phyloP scores from a whole-genome alignment of 345 rosid genomes.

The Clarkia xantiana region DNA sequence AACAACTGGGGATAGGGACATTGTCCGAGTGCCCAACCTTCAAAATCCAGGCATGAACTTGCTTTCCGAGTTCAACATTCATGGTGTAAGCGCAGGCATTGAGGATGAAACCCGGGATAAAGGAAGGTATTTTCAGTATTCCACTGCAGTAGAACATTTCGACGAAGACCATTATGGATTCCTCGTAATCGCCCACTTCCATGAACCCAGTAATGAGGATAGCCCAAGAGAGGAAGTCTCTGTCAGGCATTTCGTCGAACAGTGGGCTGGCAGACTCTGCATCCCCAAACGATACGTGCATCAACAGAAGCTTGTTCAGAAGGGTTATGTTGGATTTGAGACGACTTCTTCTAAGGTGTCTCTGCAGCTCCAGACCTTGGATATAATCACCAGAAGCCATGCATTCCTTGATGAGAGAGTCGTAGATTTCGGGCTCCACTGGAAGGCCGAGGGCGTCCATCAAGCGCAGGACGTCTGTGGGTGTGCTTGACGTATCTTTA shows the following conservation, averaged over 20 bases:
- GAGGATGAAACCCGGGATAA: slow-evolving; percentile 30
- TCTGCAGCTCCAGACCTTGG: slow-evolving; percentile 35
- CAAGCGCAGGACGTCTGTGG: slow-evolving; percentile 32
- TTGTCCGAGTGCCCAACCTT: slow-evolving; percentile 30
- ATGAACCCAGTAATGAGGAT: slow-evolving; percentile 31
- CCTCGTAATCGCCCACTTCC: slow-evolving; percentile 24
- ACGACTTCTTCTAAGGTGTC: slow-evolving; percentile 20
- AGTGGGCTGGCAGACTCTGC: slow-evolving; percentile 28
- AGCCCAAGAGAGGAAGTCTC: slow-evolving; percentile 47
- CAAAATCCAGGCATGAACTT: slow-evolving; percentile 47
- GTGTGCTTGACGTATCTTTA: slow-evolving; percentile 7
- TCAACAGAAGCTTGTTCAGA: slow-evolving; percentile 31
- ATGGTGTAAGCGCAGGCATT: slow-evolving; percentile 33
- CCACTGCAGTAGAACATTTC: slow-evolving; percentile 17
- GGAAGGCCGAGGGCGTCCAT: slow-evolving; percentile 40
- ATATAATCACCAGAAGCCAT: slow-evolving; percentile 19
- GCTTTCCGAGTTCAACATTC: slow-evolving; percentile 45
- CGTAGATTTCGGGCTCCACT: slow-evolving; percentile 32
- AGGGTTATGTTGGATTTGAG: slow-evolving; percentile 19
- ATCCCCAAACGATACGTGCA: slow-evolving; percentile 36
- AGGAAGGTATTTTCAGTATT: slow-evolving; percentile 19
- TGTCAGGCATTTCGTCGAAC: slow-evolving; percentile 52
- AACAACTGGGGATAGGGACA: slow-evolving; percentile 19
- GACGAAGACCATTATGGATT: slow-evolving; percentile 26
- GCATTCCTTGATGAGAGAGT: slow-evolving; percentile 48